Conservation (phyloP, 2,329 filamentous ascomycete genomes). For the Graphilbum fragrans region DNA sequence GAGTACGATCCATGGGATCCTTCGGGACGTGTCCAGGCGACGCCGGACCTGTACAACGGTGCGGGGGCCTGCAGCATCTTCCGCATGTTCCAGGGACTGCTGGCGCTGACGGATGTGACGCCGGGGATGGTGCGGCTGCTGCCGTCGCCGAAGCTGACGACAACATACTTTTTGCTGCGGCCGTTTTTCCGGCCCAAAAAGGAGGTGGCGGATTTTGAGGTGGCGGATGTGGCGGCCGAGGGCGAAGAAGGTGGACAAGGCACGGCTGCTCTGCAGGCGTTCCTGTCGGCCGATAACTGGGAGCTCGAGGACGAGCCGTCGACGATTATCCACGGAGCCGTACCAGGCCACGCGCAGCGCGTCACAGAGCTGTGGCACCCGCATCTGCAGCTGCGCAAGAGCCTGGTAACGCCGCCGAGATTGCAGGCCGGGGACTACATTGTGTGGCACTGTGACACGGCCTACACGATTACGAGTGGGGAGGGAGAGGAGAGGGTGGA, state of each 20-base stretch:
- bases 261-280: conserved; percentile 30
- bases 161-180: conserved; percentile 34
- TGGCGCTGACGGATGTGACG: conserved; percentile 39
- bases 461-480: conserved; percentile 43
- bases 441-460: conserved; percentile 45
- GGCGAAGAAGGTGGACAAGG: conserved; percentile 27
- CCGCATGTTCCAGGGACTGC: conserved; percentile 45
- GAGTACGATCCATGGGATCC: conserved; percentile 44
- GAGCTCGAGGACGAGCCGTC: conserved; percentile 33
- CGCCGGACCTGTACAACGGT: conserved; percentile 44
- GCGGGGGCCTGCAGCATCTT: conserved; percentile 45
- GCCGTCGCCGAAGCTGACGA: conserved; percentile 34
- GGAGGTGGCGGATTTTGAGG: conserved; percentile 22
- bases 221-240: conserved; percentile 13
- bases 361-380: conserved; percentile 47
- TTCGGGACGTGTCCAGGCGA: conserved; percentile 37
- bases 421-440: conserved; percentile 45
- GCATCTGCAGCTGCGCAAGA: conserved; percentile 38
- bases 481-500: conserved; percentile 1
- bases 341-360: conserved; percentile 44
- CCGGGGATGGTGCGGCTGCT: conserved; percentile 34
- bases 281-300: conserved; percentile 35
- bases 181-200: conserved; percentile 39
- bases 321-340: conserved; percentile 45
- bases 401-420: conserved; percentile 41